Percentiles rank a stretch among this genome's conserved stretches.
Conservation (phyloP, 2,329 filamentous ascomycete genomes). For the Colletotrichum siamense region DNA sequence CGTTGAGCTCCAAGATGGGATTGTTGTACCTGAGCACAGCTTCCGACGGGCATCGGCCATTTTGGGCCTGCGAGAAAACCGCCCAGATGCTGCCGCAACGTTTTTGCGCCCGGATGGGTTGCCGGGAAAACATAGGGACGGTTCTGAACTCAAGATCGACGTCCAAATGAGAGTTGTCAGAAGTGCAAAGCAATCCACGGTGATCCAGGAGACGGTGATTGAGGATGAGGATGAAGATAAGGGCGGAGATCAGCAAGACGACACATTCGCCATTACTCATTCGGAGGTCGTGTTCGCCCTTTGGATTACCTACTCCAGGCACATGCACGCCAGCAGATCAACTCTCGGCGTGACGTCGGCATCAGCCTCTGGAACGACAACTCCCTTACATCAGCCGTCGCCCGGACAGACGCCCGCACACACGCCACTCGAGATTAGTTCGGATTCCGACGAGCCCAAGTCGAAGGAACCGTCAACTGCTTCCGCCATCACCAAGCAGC, state of each 20-base stretch:
- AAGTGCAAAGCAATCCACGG: slow-evolving; percentile 73
- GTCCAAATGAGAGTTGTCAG: slow-evolving; percentile 96
- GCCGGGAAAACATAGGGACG: slow-evolving; percentile 86
- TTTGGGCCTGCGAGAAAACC: slow-evolving; percentile 82
- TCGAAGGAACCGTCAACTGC: slow-evolving; percentile 45
- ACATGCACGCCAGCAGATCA: slow-evolving; percentile 78
- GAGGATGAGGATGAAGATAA: slow-evolving; percentile 55
- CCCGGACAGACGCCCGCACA: slow-evolving; percentile 73
- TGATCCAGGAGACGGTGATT: slow-evolving; percentile 68
- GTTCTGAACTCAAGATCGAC: slow-evolving; percentile 90
- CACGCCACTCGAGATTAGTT: slow-evolving; percentile 61
- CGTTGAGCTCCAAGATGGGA: slow-evolving; percentile 84
- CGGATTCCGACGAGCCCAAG: slow-evolving; percentile 56
- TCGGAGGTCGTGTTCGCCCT: slow-evolving; percentile 90
- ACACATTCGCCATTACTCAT: slow-evolving; percentile 54
- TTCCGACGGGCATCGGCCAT: slow-evolving; percentile 90
- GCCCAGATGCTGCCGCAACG: slow-evolving; percentile 76
- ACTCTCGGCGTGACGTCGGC: slow-evolving; percentile 67
- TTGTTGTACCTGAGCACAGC: slow-evolving; percentile 94
- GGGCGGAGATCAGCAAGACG: slow-evolving; percentile 41
- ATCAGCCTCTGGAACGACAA: slow-evolving; percentile 66
- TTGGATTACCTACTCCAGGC: slow-evolving; percentile 96
- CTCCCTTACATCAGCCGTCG: slow-evolving; percentile 79
- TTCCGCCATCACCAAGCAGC: slow-evolving; percentile 57
- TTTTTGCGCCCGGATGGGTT: slow-evolving; percentile 88